Evolutionary conservation across 208 protist species (phyloP), one percentile per base, ranked within the genome.

Genomic region (Leishmania martiniquensis): DNA sequence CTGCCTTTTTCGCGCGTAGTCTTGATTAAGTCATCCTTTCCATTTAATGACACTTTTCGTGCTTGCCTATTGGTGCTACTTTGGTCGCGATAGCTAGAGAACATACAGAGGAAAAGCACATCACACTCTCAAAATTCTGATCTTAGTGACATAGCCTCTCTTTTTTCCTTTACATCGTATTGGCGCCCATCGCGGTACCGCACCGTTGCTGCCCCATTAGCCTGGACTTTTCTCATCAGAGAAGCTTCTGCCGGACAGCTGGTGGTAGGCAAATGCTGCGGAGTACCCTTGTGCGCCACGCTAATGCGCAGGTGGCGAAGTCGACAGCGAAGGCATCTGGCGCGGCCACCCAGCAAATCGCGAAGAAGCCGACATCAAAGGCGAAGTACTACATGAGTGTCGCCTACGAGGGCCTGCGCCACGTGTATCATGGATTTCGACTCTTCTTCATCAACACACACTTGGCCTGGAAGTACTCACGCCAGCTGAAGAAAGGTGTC

Each of bases 351-450:
- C 83, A 87, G 45, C 67, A 55, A 54, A 65, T 74, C 15, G 65
- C 83, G 2, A 77, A 84, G 34, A 73, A 78, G 7, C 59, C 72
- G 67, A 62, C 71, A 22, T 82, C 77, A 15, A 88, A 88, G 60
- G 2, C 82, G 22, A 74, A 62, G 39, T 79, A 96, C 34, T 87
- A 89, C 51, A 75, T 72, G 29, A 75, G 90, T 51, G 69, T 80
- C 6, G 77, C 66, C 15, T 83, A 85, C 73, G 92, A 97, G 76
- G 92, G 83, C 9, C 59, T 93, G 60, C 90, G 94, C 32, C 94
- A 97, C 62, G 49, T 97, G 5, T 97, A 97, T 77, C 94, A 97
- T 71, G 94, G 94, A 25, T 97, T 97, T 77, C 92, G 90, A 20
- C 78, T 97, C 25, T 97, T 97, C 75, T 94, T 93, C 74, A 86